Evolutionary conservation across 1,284 basidiomycete species (phyloP).

Genomic region (Ustilago bromivora): DNA sequence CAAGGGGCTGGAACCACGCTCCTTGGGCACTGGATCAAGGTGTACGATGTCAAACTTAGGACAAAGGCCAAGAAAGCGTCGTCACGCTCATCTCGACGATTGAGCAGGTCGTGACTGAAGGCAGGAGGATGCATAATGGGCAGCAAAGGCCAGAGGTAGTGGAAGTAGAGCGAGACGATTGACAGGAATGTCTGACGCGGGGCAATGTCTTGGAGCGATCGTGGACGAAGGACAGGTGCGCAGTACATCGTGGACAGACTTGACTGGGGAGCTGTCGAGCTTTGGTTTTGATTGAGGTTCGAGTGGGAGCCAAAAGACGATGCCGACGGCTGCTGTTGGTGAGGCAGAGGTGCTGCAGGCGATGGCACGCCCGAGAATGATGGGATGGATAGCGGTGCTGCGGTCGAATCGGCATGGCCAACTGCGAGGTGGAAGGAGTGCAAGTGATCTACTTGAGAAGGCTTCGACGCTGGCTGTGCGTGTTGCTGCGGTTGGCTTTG

Average conservation of each 20-base stretch:
- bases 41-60: conserved; percentile 55
- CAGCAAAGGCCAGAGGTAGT: conserved; percentile 54
- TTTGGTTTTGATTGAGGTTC: not conserved
- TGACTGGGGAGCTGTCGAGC: not conserved
- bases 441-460: conserved; percentile 17
- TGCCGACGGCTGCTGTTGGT: conserved; percentile 2
- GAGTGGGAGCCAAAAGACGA: not conserved
- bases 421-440: conserved; percentile 25
- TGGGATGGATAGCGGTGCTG: conserved; percentile 32
- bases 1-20: conserved; percentile 52
- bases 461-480: conserved; percentile 6
- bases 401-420: conserved; percentile 17
- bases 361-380: conserved; percentile 42
- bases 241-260: conserved; percentile 34
- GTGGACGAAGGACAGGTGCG: conserved; percentile 46
- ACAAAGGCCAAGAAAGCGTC: conserved; percentile 52
- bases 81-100: conserved; percentile 53
- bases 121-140: conserved; percentile 52
- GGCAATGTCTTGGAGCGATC: conserved; percentile 56
- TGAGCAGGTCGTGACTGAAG: conserved; percentile 54
- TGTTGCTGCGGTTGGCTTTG: conserved; percentile 9
- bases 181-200: conserved; percentile 55
- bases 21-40: conserved; percentile 53
- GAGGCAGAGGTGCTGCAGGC: conserved; percentile 23
- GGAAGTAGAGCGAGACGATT: conserved; percentile 53